Conservation (phyloP, 2,329 filamentous ascomycete species). For the Aschersonia sp. region DNA sequence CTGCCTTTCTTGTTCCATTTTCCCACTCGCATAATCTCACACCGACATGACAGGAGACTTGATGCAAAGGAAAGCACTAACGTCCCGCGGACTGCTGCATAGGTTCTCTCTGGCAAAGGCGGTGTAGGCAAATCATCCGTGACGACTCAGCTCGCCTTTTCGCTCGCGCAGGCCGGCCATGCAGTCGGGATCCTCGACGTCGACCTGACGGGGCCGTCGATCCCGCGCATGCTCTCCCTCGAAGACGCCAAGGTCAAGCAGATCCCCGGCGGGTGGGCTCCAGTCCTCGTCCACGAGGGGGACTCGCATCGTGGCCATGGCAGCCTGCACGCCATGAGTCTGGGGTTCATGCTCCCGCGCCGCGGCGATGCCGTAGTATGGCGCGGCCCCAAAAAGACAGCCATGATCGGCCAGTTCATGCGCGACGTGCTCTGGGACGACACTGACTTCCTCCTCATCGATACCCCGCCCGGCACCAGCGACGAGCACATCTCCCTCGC, state of each 20-base stretch:
- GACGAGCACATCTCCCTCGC: constrained; percentile 95
- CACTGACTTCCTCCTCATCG: constrained; percentile 85
- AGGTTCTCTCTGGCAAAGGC: constrained; percentile 89
- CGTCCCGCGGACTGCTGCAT: background rate
- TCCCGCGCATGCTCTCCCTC: constrained; percentile 85
- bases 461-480: constrained; percentile 90
- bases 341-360: constrained; percentile 76
- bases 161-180: constrained; percentile 70
- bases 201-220: constrained; percentile 90
- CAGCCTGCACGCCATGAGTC: constrained; percentile 70
- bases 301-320: constrained; percentile 38
- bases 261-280: constrained; percentile 82
- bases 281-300: constrained; percentile 65
- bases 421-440: constrained; percentile 80
- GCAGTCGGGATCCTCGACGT: constrained; percentile 92
- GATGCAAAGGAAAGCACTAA: background rate
- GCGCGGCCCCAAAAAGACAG: constrained; percentile 96
- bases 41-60: too few relatives aligned
- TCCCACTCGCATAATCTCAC: background rate
- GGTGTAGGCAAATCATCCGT: constrained; percentile 96
- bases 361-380: constrained; percentile 90
- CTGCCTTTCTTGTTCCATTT: background rate
- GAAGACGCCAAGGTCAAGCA: constrained; percentile 84
- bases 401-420: constrained; percentile 95
- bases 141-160: constrained; percentile 90